phyloP scores from a whole-genome alignment of 257 asterid species.

The Penstemon davidsonii region DNA sequence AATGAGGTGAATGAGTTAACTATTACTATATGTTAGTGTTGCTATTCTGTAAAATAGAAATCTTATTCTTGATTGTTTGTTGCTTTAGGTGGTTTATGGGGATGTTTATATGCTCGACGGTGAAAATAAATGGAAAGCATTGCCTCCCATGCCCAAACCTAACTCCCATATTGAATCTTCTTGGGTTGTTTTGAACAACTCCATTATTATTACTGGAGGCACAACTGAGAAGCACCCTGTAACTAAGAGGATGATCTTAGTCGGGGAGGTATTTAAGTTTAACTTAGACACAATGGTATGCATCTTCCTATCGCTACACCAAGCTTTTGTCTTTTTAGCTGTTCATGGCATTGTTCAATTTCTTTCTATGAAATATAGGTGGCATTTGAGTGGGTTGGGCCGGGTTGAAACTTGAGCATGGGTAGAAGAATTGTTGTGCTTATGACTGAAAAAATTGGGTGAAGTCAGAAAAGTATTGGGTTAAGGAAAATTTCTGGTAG shows the following conservation, averaged over 20 bases:
- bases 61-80: background rate
- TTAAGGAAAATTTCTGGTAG: too few relatives aligned
- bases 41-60: background rate
- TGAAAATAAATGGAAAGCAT: slow-evolving; percentile 55
- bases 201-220: slow-evolving; percentile 65
- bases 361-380: too few relatives aligned
- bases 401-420: too few relatives aligned
- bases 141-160: slow-evolving; percentile 71
- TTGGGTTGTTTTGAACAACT: slow-evolving; percentile 58
- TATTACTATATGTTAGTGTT: background rate
- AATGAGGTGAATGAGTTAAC: slow-evolving; percentile 47
- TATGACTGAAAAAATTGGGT: too few relatives aligned
- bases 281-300: slow-evolving; percentile 55
- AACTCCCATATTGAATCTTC: slow-evolving; percentile 69
- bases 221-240: slow-evolving; percentile 73
- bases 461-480: too few relatives aligned
- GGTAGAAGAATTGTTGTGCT: too few relatives aligned
- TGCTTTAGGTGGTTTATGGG: slow-evolving; percentile 61
- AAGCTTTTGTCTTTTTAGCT: background rate
- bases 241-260: slow-evolving; percentile 72
- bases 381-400: too few relatives aligned
- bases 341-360: background rate
- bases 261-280: slow-evolving; percentile 69
- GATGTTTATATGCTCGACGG: slow-evolving; percentile 73
- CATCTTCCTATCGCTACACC: background rate